Conservation (phyloP, 371 early-diverging fungal species). For the Rhizopus sp. region DNA sequence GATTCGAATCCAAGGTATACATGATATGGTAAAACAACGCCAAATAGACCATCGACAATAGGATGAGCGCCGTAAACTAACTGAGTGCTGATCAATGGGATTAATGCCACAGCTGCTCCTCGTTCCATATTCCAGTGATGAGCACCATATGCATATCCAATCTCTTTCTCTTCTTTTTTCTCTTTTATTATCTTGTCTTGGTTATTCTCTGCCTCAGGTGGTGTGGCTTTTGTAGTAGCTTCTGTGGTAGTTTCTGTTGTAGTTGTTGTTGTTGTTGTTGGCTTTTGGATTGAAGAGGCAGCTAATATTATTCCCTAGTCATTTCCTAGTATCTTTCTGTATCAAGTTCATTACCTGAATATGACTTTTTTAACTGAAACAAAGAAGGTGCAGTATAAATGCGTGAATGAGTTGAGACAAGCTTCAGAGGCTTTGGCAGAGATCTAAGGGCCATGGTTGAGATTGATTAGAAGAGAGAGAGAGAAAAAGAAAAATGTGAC, state of each 20-base stretch:
- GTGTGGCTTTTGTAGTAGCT: background rate
- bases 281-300: background rate
- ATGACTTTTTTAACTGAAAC: slow-evolving; percentile 5
- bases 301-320: background rate
- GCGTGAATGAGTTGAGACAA: slow-evolving; percentile 3
- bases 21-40: slow-evolving; percentile 89
- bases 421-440: slow-evolving; percentile 11
- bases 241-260: background rate
- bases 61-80: slow-evolving; percentile 80
- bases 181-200: slow-evolving; percentile 4
- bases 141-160: slow-evolving; percentile 31
- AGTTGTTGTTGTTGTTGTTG: background rate
- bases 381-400: slow-evolving; percentile 5
- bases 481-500: slow-evolving; percentile 11
- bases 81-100: slow-evolving; percentile 79
- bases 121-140: slow-evolving; percentile 70
- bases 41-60: slow-evolving; percentile 83
- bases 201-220: background rate
- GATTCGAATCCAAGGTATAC: slow-evolving; percentile 78
- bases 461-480: slow-evolving; percentile 1
- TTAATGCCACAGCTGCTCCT: slow-evolving; percentile 68
- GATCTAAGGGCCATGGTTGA: slow-evolving; percentile 21
- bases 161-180: slow-evolving; percentile 2
- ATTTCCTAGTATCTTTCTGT: background rate
- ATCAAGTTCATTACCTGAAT: slow-evolving; percentile 14